These are phyloP conservation scores for Pseudozyma hubeiensis DNA, from an alignment of 1,284 basidiomycete genomes.

Conservation along the genomic window DNA sequence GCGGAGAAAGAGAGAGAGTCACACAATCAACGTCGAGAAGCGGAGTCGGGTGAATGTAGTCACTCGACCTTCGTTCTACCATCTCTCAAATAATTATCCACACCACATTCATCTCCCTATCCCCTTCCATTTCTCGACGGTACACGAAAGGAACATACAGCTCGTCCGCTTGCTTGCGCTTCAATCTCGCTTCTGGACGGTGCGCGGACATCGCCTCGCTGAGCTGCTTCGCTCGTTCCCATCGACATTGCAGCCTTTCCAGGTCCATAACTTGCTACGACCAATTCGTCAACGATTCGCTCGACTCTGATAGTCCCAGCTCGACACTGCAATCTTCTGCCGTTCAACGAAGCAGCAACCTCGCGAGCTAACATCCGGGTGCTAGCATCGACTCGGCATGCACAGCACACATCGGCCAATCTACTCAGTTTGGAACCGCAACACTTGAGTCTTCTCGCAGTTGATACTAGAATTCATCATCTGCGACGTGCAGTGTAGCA, in stretches of 20 bases:
- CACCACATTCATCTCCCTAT: no score
- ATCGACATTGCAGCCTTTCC: background rate
- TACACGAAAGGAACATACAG: no score
- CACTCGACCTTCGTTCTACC: no score
- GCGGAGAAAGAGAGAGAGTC: background rate
- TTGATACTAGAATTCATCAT: background rate
- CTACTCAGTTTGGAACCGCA: background rate
- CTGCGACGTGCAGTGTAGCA: background rate
- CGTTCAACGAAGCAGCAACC: background rate
- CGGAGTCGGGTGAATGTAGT: no score
- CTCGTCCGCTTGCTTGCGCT: no score
- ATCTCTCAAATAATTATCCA: no score
- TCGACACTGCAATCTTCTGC: background rate
- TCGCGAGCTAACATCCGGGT: background rate
- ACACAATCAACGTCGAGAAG: background rate
- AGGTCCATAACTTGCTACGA: background rate
- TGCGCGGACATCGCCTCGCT: no score
- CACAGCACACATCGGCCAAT: background rate
- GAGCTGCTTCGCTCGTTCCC: no score
- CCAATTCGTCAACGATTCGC: background rate
- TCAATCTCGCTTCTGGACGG: no score
- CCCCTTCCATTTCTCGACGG: no score
- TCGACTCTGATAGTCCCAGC: background rate
- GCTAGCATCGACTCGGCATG: constrained; percentile 12
- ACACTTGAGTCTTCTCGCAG: background rate